Evolutionary conservation across 495 filamentous ascomycete species (phyloP).

Genomic region (Penicillium cosmopolitanum): DNA sequence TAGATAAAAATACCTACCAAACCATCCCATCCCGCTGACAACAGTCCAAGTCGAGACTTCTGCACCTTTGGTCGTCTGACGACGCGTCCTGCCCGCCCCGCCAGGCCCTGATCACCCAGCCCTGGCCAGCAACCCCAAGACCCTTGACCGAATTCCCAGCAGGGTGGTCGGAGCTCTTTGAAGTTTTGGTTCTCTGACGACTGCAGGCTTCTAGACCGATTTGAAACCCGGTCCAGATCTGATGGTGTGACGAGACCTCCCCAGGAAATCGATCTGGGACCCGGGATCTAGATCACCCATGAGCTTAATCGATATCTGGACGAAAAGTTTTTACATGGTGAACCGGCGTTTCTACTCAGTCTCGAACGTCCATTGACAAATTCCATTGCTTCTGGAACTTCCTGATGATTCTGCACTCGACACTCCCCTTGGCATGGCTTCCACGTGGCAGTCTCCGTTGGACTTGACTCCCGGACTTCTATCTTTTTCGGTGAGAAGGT

Average conservation of each 20-base stretch:
- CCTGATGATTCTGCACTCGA: neutral
- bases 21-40: neutral
- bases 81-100: slow-evolving; percentile 22
- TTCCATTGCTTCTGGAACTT: neutral
- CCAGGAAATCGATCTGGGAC: too few relatives aligned
- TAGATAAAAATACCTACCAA: neutral
- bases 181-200: slow-evolving; percentile 19
- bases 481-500: neutral
- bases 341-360: neutral
- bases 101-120: slow-evolving; percentile 18
- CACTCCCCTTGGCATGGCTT: neutral
- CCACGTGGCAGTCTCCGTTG: neutral
- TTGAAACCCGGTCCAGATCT: neutral
- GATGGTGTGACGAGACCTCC: too few relatives aligned
- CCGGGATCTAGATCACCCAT: neutral
- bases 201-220: slow-evolving; percentile 5
- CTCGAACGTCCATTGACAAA: neutral
- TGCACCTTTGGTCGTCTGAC: slow-evolving; percentile 24
- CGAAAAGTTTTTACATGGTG: neutral
- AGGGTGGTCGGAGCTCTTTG: neutral
- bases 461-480: too few relatives aligned
- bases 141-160: slow-evolving; percentile 12
- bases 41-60: neutral
- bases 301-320: neutral
- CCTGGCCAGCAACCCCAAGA: neutral